A percentile compares a stretch with the other conserved stretches of the same genome.
Conservation (phyloP, 2,329 filamentous ascomycete genomes). For the Ambrosiella beaveri region DNA sequence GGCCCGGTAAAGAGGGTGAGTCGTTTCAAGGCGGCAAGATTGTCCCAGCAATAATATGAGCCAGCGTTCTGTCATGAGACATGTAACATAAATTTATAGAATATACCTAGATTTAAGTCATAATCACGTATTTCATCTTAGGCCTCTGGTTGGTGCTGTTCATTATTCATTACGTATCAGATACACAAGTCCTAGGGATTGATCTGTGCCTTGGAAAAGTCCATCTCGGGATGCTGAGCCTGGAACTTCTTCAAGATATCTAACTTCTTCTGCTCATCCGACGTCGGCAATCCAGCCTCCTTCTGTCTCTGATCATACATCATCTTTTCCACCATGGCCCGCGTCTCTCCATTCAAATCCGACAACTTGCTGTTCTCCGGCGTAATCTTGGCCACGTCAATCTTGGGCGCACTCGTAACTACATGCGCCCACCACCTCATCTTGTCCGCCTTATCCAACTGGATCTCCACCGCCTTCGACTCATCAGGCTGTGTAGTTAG, state of each 20-base stretch:
- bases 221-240: conserved; percentile 56
- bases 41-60: conserved; percentile 31
- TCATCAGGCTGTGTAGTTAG: conserved; percentile 57
- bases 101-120: background rate
- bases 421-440: conserved; percentile 98
- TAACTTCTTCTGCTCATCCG: conserved; percentile 87
- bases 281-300: conserved; percentile 73
- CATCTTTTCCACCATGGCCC: conserved; percentile 99
- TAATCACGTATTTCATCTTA: background rate
- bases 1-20: conserved; percentile 48
- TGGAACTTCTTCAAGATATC: conserved; percentile 91
- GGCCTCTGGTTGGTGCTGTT: too few relatives aligned
- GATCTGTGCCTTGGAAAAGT: conserved; percentile 55
- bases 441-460: conserved; percentile 91
- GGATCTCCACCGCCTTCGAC: conserved; percentile 52
- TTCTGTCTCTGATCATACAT: conserved; percentile 99
- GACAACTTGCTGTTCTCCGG: conserved; percentile 84
- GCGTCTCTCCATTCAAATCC: conserved; percentile 86
- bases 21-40: conserved; percentile 54
- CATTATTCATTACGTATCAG: background rate
- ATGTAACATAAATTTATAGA: background rate
- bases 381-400: conserved; percentile 88
- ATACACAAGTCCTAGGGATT: conserved; percentile 16
- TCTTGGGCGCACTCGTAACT: conserved; percentile 67
- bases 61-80: background rate